Percentiles rank a stretch among this genome's conserved stretches.
Evolutionary conservation across 2,329 filamentous ascomycete species (phyloP).

Genomic region (Drechslerella dactyloides): DNA sequence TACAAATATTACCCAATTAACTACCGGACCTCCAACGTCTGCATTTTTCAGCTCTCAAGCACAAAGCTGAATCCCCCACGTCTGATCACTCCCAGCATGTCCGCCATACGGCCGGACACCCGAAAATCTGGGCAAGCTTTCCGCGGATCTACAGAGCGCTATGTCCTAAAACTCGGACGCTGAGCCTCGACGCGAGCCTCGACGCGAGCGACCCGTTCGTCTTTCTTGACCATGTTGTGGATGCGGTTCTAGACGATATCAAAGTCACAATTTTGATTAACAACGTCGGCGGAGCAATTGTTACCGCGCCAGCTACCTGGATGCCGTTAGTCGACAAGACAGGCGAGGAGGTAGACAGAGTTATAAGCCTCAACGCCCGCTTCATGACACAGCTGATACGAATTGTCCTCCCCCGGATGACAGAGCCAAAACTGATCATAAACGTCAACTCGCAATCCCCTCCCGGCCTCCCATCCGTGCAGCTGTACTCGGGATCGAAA

Average conservation of each 20-base stretch:
- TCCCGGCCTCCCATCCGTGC: slow-evolving; percentile 35
- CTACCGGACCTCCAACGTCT: too few relatives aligned
- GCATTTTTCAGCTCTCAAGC: too few relatives aligned
- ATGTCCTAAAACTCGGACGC: slow-evolving; percentile 71
- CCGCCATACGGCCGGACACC: slow-evolving; percentile 93
- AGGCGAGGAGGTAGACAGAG: slow-evolving; percentile 23
- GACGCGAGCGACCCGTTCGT: slow-evolving; percentile 71
- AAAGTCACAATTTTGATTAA: slow-evolving; percentile 40
- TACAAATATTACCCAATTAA: too few relatives aligned
- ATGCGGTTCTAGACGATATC: slow-evolving; percentile 20
- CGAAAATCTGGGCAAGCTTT: slow-evolving; percentile 81
- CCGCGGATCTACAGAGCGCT: slow-evolving; percentile 75
- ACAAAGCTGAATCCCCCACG: too few relatives aligned
- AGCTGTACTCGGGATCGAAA: slow-evolving; percentile 29
- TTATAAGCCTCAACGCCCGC: slow-evolving; percentile 34
- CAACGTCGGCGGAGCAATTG: slow-evolving; percentile 27
- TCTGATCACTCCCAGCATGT: too few relatives aligned
- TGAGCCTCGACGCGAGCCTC: slow-evolving; percentile 23
- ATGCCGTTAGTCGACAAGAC: slow-evolving; percentile 22
- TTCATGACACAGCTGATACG: slow-evolving; percentile 36
- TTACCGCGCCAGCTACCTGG: slow-evolving; percentile 16
- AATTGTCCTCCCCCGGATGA: slow-evolving; percentile 32
- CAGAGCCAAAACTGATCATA: slow-evolving; percentile 34
- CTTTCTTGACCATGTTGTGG: slow-evolving; percentile 81
- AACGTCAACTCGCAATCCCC: slow-evolving; percentile 32